These are phyloP conservation scores for Echinochloa phyllopogon DNA, from an alignment of 176 grass and related monocot species.

Conservation along the genomic window DNA sequence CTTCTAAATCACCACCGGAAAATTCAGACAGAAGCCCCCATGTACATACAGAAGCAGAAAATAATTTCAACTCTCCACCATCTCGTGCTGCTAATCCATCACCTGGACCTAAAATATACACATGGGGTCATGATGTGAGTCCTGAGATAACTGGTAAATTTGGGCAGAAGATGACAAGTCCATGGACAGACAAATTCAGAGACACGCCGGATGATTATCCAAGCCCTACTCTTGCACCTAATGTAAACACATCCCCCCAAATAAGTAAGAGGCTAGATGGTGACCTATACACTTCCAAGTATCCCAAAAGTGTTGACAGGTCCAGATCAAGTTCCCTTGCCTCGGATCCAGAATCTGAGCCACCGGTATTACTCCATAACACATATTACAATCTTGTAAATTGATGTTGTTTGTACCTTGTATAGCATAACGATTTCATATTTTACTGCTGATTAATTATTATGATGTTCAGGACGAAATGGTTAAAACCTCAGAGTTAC, in stretches of 20 bases:
- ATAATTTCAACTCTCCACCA: conserved; percentile 42
- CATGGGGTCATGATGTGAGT: conserved; percentile 48
- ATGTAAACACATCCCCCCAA: conserved; percentile 51
- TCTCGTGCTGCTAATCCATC: conserved; percentile 45
- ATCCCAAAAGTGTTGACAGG: conserved; percentile 50
- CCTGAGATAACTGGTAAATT: conserved; percentile 47
- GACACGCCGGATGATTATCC: conserved; percentile 52
- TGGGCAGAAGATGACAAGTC: conserved; percentile 42
- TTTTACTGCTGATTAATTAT: conserved; percentile 24
- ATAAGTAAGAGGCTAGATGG: conserved; percentile 55
- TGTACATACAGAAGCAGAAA: conserved; percentile 31
- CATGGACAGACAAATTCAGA: conserved; percentile 49
- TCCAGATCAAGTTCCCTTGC: conserved; percentile 57
- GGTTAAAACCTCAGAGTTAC: conserved; percentile 46
- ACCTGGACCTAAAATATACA: conserved; percentile 46
- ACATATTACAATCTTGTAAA: conserved; percentile 24
- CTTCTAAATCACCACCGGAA: conserved; percentile 28
- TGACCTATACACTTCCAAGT: conserved; percentile 44
- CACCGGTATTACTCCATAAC: conserved; percentile 62
- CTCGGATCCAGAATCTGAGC: conserved; percentile 59
- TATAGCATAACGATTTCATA: conserved; percentile 25
- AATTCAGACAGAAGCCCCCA: conserved; percentile 51
- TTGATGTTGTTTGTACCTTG: conserved; percentile 26
- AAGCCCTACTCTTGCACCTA: conserved; percentile 75
- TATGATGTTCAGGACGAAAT: conserved; percentile 38